A percentile compares a stretch with the other conserved stretches of the same genome.
Conservation (phyloP, 805 yeast species). For the Nematodospora valgi region DNA sequence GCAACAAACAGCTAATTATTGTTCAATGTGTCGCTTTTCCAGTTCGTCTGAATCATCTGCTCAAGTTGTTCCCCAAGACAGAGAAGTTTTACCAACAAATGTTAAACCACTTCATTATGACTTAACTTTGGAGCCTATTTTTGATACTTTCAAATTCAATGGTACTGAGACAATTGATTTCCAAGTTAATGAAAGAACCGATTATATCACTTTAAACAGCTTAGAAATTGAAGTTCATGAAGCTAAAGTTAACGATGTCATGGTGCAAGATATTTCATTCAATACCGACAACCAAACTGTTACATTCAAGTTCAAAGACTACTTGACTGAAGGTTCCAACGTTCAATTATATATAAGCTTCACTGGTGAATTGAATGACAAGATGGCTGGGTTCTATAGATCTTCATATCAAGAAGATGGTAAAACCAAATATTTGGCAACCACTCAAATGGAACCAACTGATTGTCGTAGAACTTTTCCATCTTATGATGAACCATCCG, state of each 20-base stretch:
- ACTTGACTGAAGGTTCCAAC: constrained; percentile 31
- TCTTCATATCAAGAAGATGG: constrained; percentile 64
- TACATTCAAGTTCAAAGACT: constrained; percentile 37
- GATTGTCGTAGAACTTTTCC: constrained; percentile 89
- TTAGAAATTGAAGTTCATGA: constrained; percentile 60
- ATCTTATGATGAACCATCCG: constrained; percentile 79
- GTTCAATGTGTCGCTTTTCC: constrained; percentile 13
- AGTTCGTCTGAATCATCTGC: constrained; percentile 11
- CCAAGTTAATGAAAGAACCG: constrained; percentile 45
- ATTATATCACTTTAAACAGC: constrained; percentile 53
- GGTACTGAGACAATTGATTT: constrained; percentile 57
- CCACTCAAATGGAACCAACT: constrained; percentile 85
- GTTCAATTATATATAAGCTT: constrained; percentile 49
- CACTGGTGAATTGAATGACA: constrained; percentile 64
- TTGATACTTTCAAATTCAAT: constrained; percentile 54
- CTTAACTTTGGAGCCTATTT: constrained; percentile 40
- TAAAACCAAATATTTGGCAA: constrained; percentile 66
- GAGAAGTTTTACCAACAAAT: constrained; percentile 43
- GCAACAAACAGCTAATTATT: not conserved
- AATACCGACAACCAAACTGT: constrained; percentile 38
- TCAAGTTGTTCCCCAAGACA: constrained; percentile 16
- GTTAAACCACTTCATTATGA: constrained; percentile 42
- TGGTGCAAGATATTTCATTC: constrained; percentile 19
- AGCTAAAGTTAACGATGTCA: constrained; percentile 36
- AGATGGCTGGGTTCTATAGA: constrained; percentile 82